phyloP scores from a whole-genome alignment of 139 green algal genomes.

The Zygnema circumcarinatum region DNA sequence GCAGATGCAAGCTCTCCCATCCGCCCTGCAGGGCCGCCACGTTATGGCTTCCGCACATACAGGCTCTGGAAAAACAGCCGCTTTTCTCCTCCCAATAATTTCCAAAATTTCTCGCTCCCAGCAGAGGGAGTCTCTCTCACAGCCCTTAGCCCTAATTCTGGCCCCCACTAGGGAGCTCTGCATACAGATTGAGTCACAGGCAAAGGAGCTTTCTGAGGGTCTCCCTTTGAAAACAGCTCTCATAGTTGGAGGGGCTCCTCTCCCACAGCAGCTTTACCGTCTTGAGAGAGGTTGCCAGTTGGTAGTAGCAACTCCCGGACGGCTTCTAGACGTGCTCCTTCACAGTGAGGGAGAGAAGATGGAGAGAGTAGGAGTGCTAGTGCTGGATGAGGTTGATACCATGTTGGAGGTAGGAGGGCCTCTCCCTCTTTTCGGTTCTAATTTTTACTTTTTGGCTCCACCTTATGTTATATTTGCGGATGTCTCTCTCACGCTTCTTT shows the following conservation, averaged over 20 bases:
- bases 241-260: not conserved
- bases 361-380: not conserved
- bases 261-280: constrained; percentile 2
- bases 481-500: too few species aligned
- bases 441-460: not conserved
- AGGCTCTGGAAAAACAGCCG: constrained; percentile 29
- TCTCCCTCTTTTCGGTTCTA: not conserved
- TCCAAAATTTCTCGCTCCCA: not conserved
- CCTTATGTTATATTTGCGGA: not conserved
- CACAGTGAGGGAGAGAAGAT: constrained; percentile 11
- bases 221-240: constrained; percentile 2
- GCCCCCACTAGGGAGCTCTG: not conserved
- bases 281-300: not conserved
- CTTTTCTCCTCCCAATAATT: constrained; percentile 40
- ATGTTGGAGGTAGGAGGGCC: constrained; percentile 27
- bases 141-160: not conserved
- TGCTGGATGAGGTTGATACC: constrained; percentile 36
- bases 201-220: constrained; percentile 8
- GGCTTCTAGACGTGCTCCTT: constrained; percentile 27
- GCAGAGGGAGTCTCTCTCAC: not conserved
- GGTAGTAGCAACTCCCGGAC: constrained; percentile 26
- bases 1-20: constrained; percentile 45
- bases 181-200: constrained; percentile 2
- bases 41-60: constrained; percentile 26
- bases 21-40: constrained; percentile 12